phyloP scores from a whole-genome alignment of 306 rosid species.

The Trichosanthes truncata region DNA sequence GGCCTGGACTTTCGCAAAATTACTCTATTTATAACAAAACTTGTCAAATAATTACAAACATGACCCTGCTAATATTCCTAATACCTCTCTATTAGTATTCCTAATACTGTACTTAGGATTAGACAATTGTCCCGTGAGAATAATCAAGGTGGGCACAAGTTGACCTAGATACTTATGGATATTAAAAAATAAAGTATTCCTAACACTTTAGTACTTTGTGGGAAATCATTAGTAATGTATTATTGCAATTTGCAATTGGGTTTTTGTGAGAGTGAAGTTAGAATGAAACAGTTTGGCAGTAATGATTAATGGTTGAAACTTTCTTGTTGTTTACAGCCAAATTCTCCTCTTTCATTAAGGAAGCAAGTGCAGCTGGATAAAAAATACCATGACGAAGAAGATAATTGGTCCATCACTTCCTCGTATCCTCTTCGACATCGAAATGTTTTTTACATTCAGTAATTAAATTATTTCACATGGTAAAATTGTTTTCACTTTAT shows the following conservation, averaged over 20 bases:
- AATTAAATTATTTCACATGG: not conserved
- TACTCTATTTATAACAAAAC: not conserved
- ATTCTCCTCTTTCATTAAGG: conserved; percentile 56
- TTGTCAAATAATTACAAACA: not conserved
- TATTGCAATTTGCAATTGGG: not conserved
- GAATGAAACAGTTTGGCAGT: not conserved
- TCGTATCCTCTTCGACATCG: conserved; percentile 55
- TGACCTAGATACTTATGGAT: too few relatives aligned
- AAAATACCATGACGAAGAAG: conserved; percentile 80
- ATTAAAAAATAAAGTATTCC: too few relatives aligned
- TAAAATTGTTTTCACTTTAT: not conserved
- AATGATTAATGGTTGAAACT: not conserved
- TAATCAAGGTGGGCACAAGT: too few relatives aligned
- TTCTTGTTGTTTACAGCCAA: conserved; percentile 38
- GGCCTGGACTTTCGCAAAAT: not conserved
- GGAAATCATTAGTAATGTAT: not conserved
- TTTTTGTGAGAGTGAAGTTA: not conserved
- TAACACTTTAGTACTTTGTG: not conserved
- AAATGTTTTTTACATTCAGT: not conserved
- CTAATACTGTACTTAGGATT: not conserved
- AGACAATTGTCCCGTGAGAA: too few relatives aligned
- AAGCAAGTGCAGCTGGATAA: conserved; percentile 39
- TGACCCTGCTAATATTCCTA: not conserved
- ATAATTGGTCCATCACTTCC: conserved; percentile 69
- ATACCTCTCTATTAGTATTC: not conserved